Evolutionary conservation across 73 alveolate species (phyloP).

Genomic region (Tetrahymena thermophila): DNA sequence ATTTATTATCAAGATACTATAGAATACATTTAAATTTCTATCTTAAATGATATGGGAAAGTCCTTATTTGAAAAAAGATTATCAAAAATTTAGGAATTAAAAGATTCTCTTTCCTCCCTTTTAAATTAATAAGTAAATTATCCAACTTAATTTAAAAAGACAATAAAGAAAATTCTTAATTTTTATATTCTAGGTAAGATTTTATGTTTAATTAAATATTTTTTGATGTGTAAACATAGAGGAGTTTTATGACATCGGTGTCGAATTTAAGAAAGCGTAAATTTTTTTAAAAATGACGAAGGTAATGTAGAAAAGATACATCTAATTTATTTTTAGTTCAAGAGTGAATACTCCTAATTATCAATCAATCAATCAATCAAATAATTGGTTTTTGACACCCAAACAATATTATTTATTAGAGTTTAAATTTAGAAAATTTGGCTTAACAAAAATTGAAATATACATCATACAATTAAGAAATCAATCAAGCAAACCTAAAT

Average conservation of each 20-base stretch:
- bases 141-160: not conserved
- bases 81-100: not conserved
- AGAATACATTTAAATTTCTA: not conserved
- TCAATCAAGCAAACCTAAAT: not conserved
- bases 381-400: not conserved
- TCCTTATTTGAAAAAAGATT: too few relatives aligned
- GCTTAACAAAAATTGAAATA: not conserved
- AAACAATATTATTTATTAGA: too few relatives aligned
- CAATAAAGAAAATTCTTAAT: not conserved
- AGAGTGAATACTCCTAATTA: not conserved
- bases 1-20: too few relatives aligned
- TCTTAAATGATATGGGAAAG: not conserved
- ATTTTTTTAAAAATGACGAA: not conserved
- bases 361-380: not conserved
- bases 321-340: not conserved
- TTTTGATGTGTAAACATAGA: not conserved
- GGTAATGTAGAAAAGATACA: not conserved
- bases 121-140: too few relatives aligned
- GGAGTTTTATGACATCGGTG: not conserved
- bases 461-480: not conserved
- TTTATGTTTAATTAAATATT: not conserved
- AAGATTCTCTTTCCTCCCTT: not conserved
- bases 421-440: not conserved
- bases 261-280: too few relatives aligned
- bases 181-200: not conserved